Evolutionary conservation across 108 stramenopile genomes (phyloP).

Genomic region (Nitzschia sp.): DNA sequence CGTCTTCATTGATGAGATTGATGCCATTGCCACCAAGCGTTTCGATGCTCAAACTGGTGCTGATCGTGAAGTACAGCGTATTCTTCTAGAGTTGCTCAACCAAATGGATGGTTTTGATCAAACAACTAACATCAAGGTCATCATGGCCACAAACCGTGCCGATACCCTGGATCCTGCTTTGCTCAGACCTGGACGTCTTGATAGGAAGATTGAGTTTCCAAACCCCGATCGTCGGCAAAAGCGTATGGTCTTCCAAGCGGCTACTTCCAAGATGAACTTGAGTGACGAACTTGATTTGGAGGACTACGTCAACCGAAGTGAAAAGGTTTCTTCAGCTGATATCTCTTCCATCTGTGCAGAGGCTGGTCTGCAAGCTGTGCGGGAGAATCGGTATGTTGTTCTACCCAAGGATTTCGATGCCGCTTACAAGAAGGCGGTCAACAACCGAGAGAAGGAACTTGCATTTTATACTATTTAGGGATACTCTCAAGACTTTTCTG

Average conservation of each 20-base stretch:
- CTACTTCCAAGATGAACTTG: constrained; percentile 97
- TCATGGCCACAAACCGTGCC: constrained; percentile 99
- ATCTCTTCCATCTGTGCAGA: constrained; percentile 95
- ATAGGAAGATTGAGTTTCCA: constrained; percentile 99
- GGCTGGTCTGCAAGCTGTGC: constrained; percentile 97
- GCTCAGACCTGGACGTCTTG: constrained; percentile 96
- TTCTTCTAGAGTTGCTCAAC: constrained; percentile 96
- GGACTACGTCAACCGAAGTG: constrained; percentile 97
- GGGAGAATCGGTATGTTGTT: constrained; percentile 98
- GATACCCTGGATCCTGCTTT: constrained; percentile 99
- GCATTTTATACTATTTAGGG: constrained; percentile 89
- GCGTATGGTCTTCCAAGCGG: constrained; percentile 99
- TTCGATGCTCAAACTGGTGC: constrained; percentile 99
- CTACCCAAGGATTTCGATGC: constrained; percentile 97
- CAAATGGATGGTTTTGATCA: constrained; percentile 99
- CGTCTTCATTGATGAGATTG: constrained; percentile 99
- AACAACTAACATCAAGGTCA: constrained; percentile 99
- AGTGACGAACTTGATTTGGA: constrained; percentile 96
- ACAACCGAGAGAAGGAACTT: constrained; percentile 95
- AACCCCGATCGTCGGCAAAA: constrained; percentile 98
- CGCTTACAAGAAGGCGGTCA: constrained; percentile 99
- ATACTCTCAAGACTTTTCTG: no score
- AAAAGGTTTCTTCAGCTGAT: constrained; percentile 96
- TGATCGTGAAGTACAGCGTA: constrained; percentile 99
- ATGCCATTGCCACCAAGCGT: constrained; percentile 99